Conservation (phyloP, 208 protist genomes). For the Crithidia sp. region DNA sequence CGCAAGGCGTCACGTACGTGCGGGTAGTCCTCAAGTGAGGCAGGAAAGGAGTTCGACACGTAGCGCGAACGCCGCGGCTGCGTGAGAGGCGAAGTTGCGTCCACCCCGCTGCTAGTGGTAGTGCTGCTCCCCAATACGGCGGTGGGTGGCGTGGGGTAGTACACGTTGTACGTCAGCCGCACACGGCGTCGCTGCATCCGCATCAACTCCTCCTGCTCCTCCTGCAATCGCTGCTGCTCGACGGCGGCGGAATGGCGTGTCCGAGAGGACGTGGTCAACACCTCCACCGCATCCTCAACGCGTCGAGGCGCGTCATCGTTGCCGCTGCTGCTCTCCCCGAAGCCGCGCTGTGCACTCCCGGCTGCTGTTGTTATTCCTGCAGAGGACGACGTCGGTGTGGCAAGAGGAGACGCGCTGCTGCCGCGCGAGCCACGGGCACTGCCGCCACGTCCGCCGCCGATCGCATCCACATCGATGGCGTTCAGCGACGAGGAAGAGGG, state of each 20-base stretch:
- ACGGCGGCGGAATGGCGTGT: background rate
- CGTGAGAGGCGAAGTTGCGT: too few species aligned
- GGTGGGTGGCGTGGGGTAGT: slow-evolving; percentile 6
- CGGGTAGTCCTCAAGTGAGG: background rate
- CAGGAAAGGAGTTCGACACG: slow-evolving; percentile 14
- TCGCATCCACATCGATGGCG: background rate
- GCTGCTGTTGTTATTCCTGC: too few species aligned
- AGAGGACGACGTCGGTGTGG: background rate
- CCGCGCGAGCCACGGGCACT: background rate
- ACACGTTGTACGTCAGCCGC: slow-evolving; percentile 30
- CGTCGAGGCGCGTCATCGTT: background rate
- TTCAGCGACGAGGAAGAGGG: slow-evolving; percentile 12
- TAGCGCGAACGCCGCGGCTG: slow-evolving; percentile 2
- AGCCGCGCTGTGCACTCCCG: too few species aligned
- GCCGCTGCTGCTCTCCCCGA: too few species aligned
- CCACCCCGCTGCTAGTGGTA: too few species aligned
- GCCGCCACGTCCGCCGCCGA: background rate
- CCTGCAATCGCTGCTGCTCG: slow-evolving; percentile 17
- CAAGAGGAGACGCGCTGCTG: background rate
- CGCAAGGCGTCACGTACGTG: background rate
- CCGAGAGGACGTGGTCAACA: background rate
- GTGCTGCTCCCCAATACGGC: background rate
- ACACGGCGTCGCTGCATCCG: slow-evolving; percentile 24
- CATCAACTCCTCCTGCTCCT: slow-evolving; percentile 17
- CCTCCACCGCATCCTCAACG: background rate